Evolutionary conservation across 2,329 filamentous ascomycete species (phyloP).

Genomic region (Beauveria scarabaeidicola): DNA sequence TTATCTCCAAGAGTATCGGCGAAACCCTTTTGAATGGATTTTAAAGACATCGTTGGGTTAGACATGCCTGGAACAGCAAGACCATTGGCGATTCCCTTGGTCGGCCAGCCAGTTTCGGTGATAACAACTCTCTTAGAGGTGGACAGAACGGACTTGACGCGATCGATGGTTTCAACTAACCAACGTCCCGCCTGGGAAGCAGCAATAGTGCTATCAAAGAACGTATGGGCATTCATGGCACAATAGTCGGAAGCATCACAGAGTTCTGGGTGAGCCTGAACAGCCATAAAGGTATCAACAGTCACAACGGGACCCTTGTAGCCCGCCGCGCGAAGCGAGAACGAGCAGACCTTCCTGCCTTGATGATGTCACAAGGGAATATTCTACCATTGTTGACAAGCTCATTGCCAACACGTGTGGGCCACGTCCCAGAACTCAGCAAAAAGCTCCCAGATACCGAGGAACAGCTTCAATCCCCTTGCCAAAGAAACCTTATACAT

Average conservation of each 20-base stretch:
- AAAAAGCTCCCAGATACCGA: conserved; percentile 61
- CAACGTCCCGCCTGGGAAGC: conserved; percentile 59
- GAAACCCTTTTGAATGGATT: conserved; percentile 55
- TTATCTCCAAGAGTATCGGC: conserved; percentile 39
- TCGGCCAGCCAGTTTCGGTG: conserved; percentile 81
- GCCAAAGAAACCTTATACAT: conserved; percentile 54
- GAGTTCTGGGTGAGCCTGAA: conserved; percentile 57
- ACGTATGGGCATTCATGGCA: conserved; percentile 74
- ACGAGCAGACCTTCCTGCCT: conserved; percentile 50
- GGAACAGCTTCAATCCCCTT: conserved; percentile 62
- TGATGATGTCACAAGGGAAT: conserved; percentile 44
- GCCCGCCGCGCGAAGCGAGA: conserved; percentile 49
- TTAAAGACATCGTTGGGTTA: conserved; percentile 59
- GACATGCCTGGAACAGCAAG: conserved; percentile 57
- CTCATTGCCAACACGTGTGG: conserved; percentile 74
- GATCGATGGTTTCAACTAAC: conserved; percentile 46
- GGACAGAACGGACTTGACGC: conserved; percentile 33
- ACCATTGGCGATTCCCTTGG: conserved; percentile 56
- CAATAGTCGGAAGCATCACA: conserved; percentile 70
- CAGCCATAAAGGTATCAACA: conserved; percentile 68
- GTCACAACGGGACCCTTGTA: conserved; percentile 68
- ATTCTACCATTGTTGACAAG: conserved; percentile 57
- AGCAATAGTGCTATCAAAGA: conserved; percentile 60
- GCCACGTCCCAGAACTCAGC: conserved; percentile 56
- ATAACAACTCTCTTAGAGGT: conserved; percentile 57